A percentile compares a stretch with the other conserved stretches of the same genome.
Conservation (phyloP, 345 rosid genomes). For the Gossypium arboreum region DNA sequence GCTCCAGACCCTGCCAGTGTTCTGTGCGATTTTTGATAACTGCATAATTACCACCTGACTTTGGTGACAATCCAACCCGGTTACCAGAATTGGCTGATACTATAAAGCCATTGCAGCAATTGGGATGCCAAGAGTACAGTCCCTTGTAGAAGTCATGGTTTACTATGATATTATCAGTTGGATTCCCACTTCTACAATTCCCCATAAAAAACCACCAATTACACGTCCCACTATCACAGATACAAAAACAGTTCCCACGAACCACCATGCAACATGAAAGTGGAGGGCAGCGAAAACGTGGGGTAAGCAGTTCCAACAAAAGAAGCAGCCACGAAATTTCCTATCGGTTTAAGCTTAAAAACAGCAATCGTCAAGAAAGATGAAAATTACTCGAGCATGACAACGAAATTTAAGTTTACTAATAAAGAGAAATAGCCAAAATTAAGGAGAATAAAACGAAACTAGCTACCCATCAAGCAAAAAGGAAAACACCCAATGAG, state of each 20-base stretch:
- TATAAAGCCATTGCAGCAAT: slow-evolving; percentile 66
- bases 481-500: not conserved
- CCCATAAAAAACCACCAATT: too few relatives aligned
- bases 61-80: slow-evolving; percentile 31
- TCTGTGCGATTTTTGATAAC: slow-evolving; percentile 76
- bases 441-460: not conserved
- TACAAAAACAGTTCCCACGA: too few relatives aligned
- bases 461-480: not conserved
- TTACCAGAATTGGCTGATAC: slow-evolving; percentile 36
- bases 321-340: slow-evolving; percentile 5
- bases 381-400: not conserved
- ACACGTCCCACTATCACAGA: too few relatives aligned
- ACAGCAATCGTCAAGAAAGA: not conserved
- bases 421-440: not conserved
- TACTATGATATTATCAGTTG: slow-evolving; percentile 40
- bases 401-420: not conserved
- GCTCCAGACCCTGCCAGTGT: slow-evolving; percentile 94
- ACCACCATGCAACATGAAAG: too few relatives aligned
- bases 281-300: too few relatives aligned
- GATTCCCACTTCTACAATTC: slow-evolving; percentile 11
- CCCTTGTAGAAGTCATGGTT: slow-evolving; percentile 84
- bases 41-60: slow-evolving; percentile 44
- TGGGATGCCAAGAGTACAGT: slow-evolving; percentile 63
- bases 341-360: not conserved
- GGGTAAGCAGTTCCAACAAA: not conserved